Conservation (phyloP, 805 yeast genomes). For the Ogataea ramenticola region DNA sequence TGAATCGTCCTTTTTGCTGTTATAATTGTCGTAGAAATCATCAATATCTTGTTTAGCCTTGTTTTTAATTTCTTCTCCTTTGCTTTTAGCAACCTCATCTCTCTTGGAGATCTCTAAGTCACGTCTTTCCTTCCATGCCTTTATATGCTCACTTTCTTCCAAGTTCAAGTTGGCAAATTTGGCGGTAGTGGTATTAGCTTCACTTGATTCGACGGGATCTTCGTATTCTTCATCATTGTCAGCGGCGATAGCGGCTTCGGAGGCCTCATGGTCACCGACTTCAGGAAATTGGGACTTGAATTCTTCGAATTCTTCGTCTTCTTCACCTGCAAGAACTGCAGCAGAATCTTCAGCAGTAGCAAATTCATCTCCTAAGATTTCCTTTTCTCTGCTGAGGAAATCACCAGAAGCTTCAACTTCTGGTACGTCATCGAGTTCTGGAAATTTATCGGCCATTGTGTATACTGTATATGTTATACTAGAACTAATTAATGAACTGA, state of each 20-base stretch:
- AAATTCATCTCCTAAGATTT: conserved; percentile 64
- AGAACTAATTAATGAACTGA: not conserved
- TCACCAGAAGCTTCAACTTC: conserved; percentile 39
- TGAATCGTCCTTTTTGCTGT: conserved; percentile 68
- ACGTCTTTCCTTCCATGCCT: conserved; percentile 79
- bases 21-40: conserved; percentile 88
- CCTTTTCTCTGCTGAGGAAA: conserved; percentile 63
- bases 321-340: conserved; percentile 32
- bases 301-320: conserved; percentile 42
- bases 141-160: conserved; percentile 51
- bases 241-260: conserved; percentile 10
- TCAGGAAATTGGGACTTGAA: conserved; percentile 63
- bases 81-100: conserved; percentile 62
- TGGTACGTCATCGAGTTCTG: conserved; percentile 49
- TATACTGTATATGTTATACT: not conserved
- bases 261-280: conserved; percentile 25
- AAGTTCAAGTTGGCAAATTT: conserved; percentile 28
- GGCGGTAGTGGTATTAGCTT: conserved; percentile 20
- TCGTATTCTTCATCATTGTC: conserved; percentile 40
- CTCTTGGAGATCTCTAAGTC: conserved; percentile 72
- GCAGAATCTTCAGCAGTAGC: conserved; percentile 54
- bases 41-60: conserved; percentile 81
- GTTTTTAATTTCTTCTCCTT: conserved; percentile 57
- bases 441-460: conserved; percentile 68
- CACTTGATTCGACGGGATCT: conserved; percentile 28